A percentile compares a stretch with the other conserved stretches of the same genome.
phyloP scores from a whole-genome alignment of 345 rosid species.

The Aurinia saxatilis region DNA sequence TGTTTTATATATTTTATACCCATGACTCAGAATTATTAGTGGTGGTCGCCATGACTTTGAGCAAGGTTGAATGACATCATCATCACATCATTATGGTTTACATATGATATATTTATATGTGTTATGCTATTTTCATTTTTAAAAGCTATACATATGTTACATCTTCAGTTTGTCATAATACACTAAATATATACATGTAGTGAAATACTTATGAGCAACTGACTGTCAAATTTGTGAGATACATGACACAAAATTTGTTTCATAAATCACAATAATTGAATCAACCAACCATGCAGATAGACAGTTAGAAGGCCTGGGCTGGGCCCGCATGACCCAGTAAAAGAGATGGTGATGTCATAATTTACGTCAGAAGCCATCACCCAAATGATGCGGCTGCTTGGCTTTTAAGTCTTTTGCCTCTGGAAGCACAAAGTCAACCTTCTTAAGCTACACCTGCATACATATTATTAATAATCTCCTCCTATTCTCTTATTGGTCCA shows the following conservation, averaged over 20 bases:
- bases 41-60: constrained; percentile 31
- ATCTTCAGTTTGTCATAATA: not conserved
- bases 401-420: constrained; percentile 52
- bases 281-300: not conserved
- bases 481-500: constrained; percentile 34
- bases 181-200: not conserved
- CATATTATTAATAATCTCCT: constrained; percentile 20
- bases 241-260: too few relatives aligned
- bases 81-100: not conserved
- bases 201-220: too few relatives aligned
- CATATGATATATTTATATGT: too few relatives aligned
- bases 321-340: constrained; percentile 27
- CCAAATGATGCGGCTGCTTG: constrained; percentile 27
- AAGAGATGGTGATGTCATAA: constrained; percentile 10
- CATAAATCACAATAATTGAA: too few relatives aligned
- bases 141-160: not conserved
- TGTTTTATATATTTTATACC: not conserved
- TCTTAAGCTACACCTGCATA: constrained; percentile 25
- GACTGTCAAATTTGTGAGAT: too few relatives aligned
- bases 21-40: constrained; percentile 7
- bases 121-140: too few relatives aligned
- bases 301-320: constrained; percentile 17
- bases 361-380: constrained; percentile 39
- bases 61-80: constrained; percentile 37
- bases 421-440: constrained; percentile 45